phyloP scores from a whole-genome alignment of 1,139 yeast species.

The Pichia sp. region DNA sequence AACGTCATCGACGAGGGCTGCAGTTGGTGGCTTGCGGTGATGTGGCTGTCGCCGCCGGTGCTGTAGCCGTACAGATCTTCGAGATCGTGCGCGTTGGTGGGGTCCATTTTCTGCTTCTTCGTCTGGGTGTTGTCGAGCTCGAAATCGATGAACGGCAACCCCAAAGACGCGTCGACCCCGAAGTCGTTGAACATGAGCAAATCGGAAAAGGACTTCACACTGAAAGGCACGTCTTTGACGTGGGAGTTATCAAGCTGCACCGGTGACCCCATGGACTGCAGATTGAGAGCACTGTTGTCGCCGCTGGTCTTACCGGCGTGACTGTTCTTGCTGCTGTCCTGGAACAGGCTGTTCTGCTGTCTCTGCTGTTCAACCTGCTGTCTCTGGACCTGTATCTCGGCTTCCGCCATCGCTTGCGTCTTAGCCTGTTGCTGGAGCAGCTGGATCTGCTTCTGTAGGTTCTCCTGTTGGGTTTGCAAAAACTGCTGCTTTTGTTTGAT shows the following conservation, averaged over 20 bases:
- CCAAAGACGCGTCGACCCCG: slow-evolving; percentile 67
- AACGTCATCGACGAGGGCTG: slow-evolving; percentile 1
- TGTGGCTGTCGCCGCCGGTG: background rate
- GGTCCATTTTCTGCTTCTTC: slow-evolving; percentile 14
- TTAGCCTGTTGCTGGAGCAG: slow-evolving; percentile 7
- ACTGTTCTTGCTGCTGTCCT: background rate
- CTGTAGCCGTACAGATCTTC: background rate
- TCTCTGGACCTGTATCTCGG: background rate
- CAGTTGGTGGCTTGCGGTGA: background rate
- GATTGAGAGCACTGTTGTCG: background rate
- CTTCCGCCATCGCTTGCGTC: background rate
- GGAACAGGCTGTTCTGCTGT: background rate
- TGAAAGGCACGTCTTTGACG: background rate
- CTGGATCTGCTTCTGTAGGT: slow-evolving; percentile 9
- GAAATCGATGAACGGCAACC: slow-evolving; percentile 51
- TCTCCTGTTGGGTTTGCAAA: slow-evolving; percentile 12
- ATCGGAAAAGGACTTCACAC: slow-evolving; percentile 33
- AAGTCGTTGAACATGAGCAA: slow-evolving; percentile 45
- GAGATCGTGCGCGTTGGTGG: background rate
- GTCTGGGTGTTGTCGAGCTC: slow-evolving; percentile 26
- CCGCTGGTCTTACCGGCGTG: slow-evolving; percentile 5
- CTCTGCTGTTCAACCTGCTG: slow-evolving; percentile 3
- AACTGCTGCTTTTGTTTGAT: slow-evolving; percentile 11
- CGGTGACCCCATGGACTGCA: slow-evolving; percentile 4
- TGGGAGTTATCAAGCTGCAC: background rate